phyloP scores from a whole-genome alignment of 139 green algal species.

The Micractinium sp. region DNA sequence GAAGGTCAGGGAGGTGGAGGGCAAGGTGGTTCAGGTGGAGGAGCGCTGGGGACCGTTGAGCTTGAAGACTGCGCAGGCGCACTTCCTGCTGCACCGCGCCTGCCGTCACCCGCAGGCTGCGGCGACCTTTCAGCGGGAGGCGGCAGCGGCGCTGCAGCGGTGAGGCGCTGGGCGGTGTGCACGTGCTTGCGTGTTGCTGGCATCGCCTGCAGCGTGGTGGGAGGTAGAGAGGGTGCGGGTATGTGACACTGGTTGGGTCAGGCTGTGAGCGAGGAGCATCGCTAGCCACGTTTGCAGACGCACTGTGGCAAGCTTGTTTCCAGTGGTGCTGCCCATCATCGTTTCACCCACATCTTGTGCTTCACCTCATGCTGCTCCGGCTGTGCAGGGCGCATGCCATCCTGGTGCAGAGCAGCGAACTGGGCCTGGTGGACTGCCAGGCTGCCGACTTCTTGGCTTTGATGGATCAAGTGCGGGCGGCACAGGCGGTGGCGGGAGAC shows the following conservation, averaged over 20 bases:
- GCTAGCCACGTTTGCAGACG: not conserved
- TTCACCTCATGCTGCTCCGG: not conserved
- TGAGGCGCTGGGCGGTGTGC: not conserved
- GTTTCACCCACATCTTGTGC: not conserved
- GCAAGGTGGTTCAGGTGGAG: conserved; percentile 35
- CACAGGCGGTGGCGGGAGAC: not conserved
- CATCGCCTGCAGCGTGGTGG: not conserved
- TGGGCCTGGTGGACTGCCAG: not conserved
- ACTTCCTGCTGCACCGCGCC: conserved; percentile 38
- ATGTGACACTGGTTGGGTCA: no score
- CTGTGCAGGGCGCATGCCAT: not conserved
- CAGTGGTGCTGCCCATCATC: not conserved
- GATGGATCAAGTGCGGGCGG: not conserved
- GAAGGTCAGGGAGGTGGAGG: conserved; percentile 28
- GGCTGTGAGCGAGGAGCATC: no score
- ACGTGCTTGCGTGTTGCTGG: not conserved
- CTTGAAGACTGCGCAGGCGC: conserved; percentile 28
- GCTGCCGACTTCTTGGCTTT: not conserved
- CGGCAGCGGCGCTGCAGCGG: conserved; percentile 13
- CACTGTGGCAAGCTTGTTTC: not conserved
- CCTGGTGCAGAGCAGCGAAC: not conserved
- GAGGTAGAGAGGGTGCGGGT: not conserved
- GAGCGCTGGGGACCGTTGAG: conserved; percentile 24
- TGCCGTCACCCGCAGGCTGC: conserved; percentile 25
- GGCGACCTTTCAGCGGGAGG: not conserved